Base-by-base conservation (phyloP, 495 filamentous ascomycete species). In the Talaromyces stipitatus region DNA sequence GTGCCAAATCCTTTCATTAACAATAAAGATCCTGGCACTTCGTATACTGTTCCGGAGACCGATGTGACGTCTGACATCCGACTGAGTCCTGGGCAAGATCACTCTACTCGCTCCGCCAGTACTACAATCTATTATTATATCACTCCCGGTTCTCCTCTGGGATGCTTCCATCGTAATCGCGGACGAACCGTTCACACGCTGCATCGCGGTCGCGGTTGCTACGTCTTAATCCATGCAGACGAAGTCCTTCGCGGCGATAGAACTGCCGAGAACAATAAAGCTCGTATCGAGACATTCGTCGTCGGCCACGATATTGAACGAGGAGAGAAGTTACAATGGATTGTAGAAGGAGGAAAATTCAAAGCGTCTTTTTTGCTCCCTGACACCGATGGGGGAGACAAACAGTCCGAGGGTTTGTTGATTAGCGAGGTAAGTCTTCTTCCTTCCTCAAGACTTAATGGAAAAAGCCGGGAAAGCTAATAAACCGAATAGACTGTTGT, bases 261-360 rank as follows among this genome's bases (percentile, higher is more conserved):
- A 18, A 51, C 24, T 23, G 68, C 66, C 23, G 38, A 69, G 36
- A 33, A 57, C 2, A 54, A 36, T 0, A 72, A 71, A 54, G 73
- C 72, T 55, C 62, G 75, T 12, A 68, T 86, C 26, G 84, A 88
- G 68, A 81, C 71, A 1, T 88, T 85, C 60, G 64, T 82, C 0
- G 85, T 87, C 3, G 86, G 85, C 0, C 72, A 70, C 6, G 66
- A 84, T 60, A 68, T 85, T 4, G 71, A 60, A 7, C 66, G 63
- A 16, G 85, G 82, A 5, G 84, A 87, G 72, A 76, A 62, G 66
- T 41, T 83, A 64, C 84, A 86, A 68, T 87, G 85, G 84, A 74
- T 87, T 60, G 84, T 89, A 20, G 81, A 86, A 48, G 83, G 85
- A 2, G 82, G 82, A 14, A 79, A 79, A 60, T 88, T 75, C 64